A percentile compares a stretch with the other conserved stretches of the same genome.
Evolutionary conservation across 106 monocot species (phyloP).

Genomic region (Dendrobium nobile): DNA sequence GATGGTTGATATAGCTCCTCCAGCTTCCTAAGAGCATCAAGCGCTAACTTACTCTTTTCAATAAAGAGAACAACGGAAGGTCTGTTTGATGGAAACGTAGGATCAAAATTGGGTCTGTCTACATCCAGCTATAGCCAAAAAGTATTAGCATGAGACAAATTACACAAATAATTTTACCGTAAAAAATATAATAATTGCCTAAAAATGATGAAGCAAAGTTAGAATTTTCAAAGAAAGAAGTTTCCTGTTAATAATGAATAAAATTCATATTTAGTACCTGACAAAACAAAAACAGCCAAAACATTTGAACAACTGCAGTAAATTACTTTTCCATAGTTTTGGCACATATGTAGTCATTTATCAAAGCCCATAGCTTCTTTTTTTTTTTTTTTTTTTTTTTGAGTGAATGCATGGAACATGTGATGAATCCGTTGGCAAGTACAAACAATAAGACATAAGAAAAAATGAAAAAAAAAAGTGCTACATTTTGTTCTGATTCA

Average conservation of each 20-base stretch:
- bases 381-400: background rate
- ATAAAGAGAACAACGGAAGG: conserved; percentile 89
- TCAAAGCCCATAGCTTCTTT: background rate
- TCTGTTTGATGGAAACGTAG: conserved; percentile 44
- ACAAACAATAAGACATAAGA: background rate
- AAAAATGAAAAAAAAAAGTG: background rate
- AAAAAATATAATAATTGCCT: background rate
- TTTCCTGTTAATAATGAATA: background rate
- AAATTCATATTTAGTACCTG: background rate
- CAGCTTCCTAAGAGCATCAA: conserved; percentile 56
- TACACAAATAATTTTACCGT: conserved; percentile 1
- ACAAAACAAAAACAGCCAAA: background rate
- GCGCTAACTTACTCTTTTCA: conserved; percentile 76
- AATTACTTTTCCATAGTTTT: background rate
- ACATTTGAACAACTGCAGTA: background rate
- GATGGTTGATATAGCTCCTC: conserved; percentile 31
- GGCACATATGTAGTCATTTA: background rate
- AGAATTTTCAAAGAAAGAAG: background rate
- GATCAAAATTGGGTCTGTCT: conserved; percentile 31
- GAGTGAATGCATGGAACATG: background rate
- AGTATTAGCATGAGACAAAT: conserved; percentile 1
- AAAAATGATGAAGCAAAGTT: background rate
- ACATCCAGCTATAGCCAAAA: conserved; percentile 41
- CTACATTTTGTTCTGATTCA: background rate
- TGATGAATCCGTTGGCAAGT: background rate